Evolutionary conservation across 805 yeast species (phyloP), one percentile per base, ranked within the genome.

Genomic region (Cyberlindnera maritima): DNA sequence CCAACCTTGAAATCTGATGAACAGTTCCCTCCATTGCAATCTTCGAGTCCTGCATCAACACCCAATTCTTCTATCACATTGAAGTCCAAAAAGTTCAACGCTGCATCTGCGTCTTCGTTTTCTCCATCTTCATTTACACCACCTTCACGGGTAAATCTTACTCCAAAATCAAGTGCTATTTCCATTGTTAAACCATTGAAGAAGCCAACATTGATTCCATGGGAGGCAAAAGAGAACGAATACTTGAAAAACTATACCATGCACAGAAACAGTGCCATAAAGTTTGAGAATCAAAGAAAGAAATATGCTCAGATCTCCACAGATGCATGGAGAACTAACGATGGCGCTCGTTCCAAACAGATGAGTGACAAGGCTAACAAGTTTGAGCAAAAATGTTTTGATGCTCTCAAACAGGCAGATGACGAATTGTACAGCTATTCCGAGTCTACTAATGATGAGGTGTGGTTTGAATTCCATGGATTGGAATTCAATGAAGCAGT

Each of bases 401-500:
- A 61, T 36, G 50, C 48, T 8, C 32, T 63, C 20, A 53, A 55
- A 35, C 20, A 34, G 8, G 64, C 65, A 15, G 65, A 63, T 48
- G 64, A 60, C 33, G 60, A 53, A 31, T 37, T 62, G 14, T 55
- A 33, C 32, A 53, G 47, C 14, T 59, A 60, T 38, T 54, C 63
- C 1, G 56, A 55, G 20, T 42, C 50, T 2, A 18, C 38, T 2
- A 26, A 44, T 7, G 50, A 53, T 17, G 64, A 60, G 28, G 47
- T 49, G 4, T 61, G 64, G 65, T 59, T 49, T 38, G 65, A 61
- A 39, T 54, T 60, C 55, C 63, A 61, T 39, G 65, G 65, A 0
- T 32, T 56, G 10, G 56, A 61, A 32, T 60, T 54, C 29, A 51
- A 54, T 23, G 63, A 60, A n/a, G 62, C 61, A 2, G 48, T 58